Evolutionary conservation across 1,139 yeast genomes (phyloP).

Genomic region (Pneumocystis oryctolagi): DNA sequence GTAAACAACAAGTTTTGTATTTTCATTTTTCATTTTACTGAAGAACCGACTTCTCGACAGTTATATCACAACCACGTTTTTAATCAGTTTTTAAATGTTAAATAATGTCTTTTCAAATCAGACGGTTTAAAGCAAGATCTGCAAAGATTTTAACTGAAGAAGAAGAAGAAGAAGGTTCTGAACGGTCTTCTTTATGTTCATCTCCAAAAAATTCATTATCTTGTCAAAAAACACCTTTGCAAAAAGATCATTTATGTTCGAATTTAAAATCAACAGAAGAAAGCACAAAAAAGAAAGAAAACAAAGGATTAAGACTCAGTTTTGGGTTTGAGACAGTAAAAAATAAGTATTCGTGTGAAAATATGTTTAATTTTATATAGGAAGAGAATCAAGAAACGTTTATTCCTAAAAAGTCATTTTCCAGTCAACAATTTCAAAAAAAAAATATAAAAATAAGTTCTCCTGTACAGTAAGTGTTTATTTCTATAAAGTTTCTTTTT

Average conservation of each 20-base stretch:
- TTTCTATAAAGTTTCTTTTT: background rate
- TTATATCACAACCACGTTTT: too few relatives aligned
- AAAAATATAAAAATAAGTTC: background rate
- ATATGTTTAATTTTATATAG: background rate
- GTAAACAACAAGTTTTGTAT: background rate
- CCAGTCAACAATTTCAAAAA: background rate
- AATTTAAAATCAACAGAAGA: conserved; percentile 16
- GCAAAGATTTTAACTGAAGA: background rate
- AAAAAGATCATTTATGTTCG: conserved; percentile 26
- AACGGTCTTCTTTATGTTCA: conserved; percentile 18
- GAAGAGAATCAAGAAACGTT: background rate
- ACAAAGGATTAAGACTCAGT: background rate
- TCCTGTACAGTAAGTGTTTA: background rate
- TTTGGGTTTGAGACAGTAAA: background rate
- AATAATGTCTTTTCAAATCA: background rate
- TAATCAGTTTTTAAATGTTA: too few relatives aligned
- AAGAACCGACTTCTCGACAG: too few relatives aligned
- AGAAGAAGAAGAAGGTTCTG: conserved; percentile 4
- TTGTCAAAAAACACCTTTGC: conserved; percentile 18
- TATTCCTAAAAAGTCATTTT: background rate
- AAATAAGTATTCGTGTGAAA: background rate
- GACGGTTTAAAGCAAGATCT: background rate
- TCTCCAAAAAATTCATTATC: background rate
- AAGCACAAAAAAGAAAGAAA: background rate
- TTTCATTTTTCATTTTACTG: background rate